These are phyloP conservation scores for Acer negundo DNA, from an alignment of 345 rosid genomes.

Conservation along the genomic window DNA sequence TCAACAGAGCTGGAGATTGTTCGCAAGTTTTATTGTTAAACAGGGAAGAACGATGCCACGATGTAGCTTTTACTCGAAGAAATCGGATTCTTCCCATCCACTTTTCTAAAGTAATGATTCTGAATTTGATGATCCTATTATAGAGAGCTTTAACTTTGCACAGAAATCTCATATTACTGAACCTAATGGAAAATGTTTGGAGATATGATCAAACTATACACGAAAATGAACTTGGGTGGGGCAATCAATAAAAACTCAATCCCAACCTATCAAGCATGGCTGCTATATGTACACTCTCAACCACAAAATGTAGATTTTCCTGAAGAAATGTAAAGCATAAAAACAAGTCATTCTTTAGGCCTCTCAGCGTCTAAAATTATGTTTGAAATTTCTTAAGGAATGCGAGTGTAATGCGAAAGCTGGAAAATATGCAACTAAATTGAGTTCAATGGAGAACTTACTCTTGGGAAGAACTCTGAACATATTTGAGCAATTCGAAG, in stretches of 20 bases:
- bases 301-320: conserved; percentile 30
- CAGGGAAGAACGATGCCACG: not conserved
- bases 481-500: conserved; percentile 15
- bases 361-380: not conserved
- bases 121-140: conserved; percentile 17
- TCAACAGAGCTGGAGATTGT: conserved; percentile 2
- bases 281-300: conserved; percentile 30
- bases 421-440: not conserved
- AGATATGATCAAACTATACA: conserved; percentile 29
- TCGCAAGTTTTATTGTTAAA: conserved; percentile 19
- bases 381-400: not conserved
- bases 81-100: conserved; percentile 18
- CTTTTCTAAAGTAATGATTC: not conserved
- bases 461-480: conserved; percentile 28
- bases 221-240: conserved; percentile 15
- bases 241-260: conserved; percentile 23
- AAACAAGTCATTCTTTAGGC: conserved; percentile 2
- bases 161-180: conserved; percentile 16
- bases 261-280: conserved; percentile 27
- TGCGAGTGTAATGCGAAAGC: not conserved
- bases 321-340: conserved; percentile 17
- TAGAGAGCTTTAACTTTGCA: conserved; percentile 26
- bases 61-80: not conserved
- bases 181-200: conserved; percentile 4
- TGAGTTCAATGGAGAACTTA: conserved; percentile 30